phyloP scores from a whole-genome alignment of 495 filamentous ascomycete species.

The Hypoxylon lienhwacheense region DNA sequence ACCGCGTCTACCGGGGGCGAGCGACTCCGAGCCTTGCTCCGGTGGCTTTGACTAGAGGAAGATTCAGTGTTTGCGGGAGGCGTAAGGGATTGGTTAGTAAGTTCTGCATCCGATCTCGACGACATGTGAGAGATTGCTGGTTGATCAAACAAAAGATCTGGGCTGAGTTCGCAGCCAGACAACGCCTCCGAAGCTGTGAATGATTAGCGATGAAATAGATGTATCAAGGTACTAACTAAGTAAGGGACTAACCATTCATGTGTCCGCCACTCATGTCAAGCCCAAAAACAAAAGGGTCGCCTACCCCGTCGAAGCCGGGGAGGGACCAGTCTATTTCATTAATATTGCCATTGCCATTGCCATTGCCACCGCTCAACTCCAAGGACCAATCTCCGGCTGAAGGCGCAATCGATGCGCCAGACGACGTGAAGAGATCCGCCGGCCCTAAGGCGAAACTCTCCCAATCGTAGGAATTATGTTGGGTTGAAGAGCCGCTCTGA shows the following conservation, averaged over 20 bases:
- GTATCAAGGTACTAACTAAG: neutral
- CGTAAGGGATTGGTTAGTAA: constrained; percentile 17
- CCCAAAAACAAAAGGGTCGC: constrained; percentile 28
- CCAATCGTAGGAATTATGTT: constrained; percentile 36
- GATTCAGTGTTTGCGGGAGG: constrained; percentile 23
- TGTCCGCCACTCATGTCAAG: constrained; percentile 27
- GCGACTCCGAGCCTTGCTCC: constrained; percentile 17
- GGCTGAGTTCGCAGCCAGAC: constrained; percentile 19
- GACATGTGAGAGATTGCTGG: constrained; percentile 9
- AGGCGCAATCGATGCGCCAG: constrained; percentile 28
- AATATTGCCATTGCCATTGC: constrained; percentile 19
- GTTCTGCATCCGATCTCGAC: constrained; percentile 15
- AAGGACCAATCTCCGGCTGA: constrained; percentile 32
- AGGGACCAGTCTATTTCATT: constrained; percentile 34
- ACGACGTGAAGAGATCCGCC: constrained; percentile 39
- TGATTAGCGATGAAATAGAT: neutral
- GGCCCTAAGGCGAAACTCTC: constrained; percentile 37
- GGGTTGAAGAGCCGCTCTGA: constrained; percentile 23
- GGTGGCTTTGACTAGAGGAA: constrained; percentile 18
- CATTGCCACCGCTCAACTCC: constrained; percentile 19
- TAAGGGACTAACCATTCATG: constrained; percentile 30
- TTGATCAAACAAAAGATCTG: constrained; percentile 28
- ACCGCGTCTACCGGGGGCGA: constrained; percentile 32
- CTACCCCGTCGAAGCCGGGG: constrained; percentile 29
- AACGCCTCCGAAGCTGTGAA: constrained; percentile 17